A percentile compares a stretch with the other conserved stretches of the same genome.
Evolutionary conservation across 2,329 filamentous ascomycete species (phyloP).

Genomic region (Colletotrichum navitas): DNA sequence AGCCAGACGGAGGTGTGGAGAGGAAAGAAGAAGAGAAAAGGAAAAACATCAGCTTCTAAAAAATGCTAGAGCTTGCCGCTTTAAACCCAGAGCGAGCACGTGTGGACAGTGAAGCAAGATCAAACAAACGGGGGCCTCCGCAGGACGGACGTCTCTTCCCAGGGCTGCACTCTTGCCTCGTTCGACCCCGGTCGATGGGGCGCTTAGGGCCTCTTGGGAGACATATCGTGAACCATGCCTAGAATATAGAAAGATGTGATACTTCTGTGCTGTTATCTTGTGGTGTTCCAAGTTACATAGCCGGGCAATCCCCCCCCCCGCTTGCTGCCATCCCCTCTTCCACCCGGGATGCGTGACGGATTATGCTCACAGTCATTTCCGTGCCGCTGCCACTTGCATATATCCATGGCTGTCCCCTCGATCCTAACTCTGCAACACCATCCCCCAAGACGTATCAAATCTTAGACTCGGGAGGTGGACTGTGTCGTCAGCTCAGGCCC

Average conservation of each 20-base stretch:
- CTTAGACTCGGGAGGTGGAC: slow-evolving; percentile 50
- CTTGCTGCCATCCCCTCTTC: no score
- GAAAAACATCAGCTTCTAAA: slow-evolving; percentile 63
- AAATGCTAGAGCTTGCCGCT: slow-evolving; percentile 76
- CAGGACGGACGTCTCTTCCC: slow-evolving; percentile 46
- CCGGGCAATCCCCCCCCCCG: neutral
- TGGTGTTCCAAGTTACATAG: neutral
- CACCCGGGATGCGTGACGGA: neutral
- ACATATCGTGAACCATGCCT: slow-evolving; percentile 38
- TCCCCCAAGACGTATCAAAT: slow-evolving; percentile 45
- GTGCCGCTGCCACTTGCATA: neutral
- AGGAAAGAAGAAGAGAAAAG: no score
- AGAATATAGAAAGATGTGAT: slow-evolving; percentile 30
- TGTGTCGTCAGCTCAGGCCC: slow-evolving; percentile 35
- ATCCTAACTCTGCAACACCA: neutral
- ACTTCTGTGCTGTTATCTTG: neutral
- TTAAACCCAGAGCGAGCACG: slow-evolving; percentile 69
- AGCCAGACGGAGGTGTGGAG: neutral
- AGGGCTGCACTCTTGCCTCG: slow-evolving; percentile 42
- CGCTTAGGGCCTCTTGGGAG: slow-evolving; percentile 46
- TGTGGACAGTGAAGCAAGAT: slow-evolving; percentile 79
- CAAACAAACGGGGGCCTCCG: slow-evolving; percentile 52
- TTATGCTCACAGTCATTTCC: neutral
- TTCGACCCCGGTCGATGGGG: slow-evolving; percentile 44
- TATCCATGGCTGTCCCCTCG: neutral